phyloP scores from a whole-genome alignment of 2,329 filamentous ascomycete genomes.

The Alternaria brassicicola region DNA sequence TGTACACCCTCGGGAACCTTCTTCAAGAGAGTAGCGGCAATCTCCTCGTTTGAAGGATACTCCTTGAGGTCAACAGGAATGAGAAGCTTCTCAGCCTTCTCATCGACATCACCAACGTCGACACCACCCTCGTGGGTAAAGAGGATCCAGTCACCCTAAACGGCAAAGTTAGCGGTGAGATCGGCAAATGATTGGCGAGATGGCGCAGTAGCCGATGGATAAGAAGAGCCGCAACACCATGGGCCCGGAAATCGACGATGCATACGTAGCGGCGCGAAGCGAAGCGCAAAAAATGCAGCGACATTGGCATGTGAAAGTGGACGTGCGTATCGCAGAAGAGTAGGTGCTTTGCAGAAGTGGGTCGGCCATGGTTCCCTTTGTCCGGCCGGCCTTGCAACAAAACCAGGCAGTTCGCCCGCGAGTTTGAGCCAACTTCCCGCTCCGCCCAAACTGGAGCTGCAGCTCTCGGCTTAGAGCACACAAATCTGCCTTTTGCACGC shows the following conservation, averaged over 20 bases:
- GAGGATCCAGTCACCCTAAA: conserved; percentile 97
- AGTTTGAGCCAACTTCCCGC: conserved; percentile 23
- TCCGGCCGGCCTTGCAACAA: conserved; percentile 48
- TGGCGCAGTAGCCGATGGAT: conserved; percentile 24
- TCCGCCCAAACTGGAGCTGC: conserved; percentile 18
- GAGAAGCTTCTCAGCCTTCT: conserved; percentile 97
- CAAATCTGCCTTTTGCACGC: conserved; percentile 21
- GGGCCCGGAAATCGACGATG: conserved; percentile 22
- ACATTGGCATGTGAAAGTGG: conserved; percentile 46
- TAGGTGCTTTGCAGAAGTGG: conserved; percentile 46
- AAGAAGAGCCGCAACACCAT: conserved; percentile 45
- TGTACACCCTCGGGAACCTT: conserved; percentile 95
- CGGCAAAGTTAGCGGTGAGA: conserved; percentile 40
- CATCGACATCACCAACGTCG: conserved; percentile 98
- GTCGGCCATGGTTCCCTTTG: conserved; percentile 49
- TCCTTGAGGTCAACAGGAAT: conserved; percentile 93
- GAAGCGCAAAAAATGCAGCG: conserved; percentile 20
- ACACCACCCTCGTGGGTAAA: conserved; percentile 99
- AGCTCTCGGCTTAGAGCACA: conserved; percentile 11
- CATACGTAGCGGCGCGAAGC: conserved; percentile 19
- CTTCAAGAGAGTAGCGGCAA: conserved; percentile 81
- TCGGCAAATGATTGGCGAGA: conserved; percentile 36
- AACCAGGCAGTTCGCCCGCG: conserved; percentile 38
- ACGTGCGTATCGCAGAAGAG: conserved; percentile 37
- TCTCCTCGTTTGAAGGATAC: conserved; percentile 95